A percentile compares a stretch with the other conserved stretches of the same genome.
Evolutionary conservation across 805 yeast genomes (phyloP).

Genomic region (Maudiozyma pseudohumilis): DNA sequence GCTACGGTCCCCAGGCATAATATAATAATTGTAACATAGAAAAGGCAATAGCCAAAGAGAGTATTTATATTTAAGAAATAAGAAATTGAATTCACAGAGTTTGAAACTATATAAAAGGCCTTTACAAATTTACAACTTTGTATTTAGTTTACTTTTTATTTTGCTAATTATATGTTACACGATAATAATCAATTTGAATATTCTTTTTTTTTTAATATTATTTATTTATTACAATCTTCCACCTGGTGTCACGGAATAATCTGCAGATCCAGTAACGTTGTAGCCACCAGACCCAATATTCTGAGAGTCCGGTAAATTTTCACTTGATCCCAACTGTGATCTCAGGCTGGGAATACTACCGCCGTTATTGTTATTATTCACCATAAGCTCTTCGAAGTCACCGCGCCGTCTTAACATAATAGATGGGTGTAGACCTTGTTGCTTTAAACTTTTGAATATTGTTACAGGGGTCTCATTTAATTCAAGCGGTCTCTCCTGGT

Average conservation of each 20-base stretch:
- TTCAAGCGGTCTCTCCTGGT: slow-evolving; percentile 73
- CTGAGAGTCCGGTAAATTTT: neutral
- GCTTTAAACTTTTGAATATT: slow-evolving; percentile 75
- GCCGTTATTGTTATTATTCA: slow-evolving; percentile 7
- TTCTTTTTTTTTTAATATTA: neutral
- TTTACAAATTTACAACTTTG: too few species aligned
- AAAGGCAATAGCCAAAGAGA: too few species aligned
- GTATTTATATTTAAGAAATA: too few species aligned
- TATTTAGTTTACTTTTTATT: neutral
- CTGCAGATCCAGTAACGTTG: neutral
- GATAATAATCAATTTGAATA: too few species aligned
- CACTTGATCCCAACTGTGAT: too few species aligned
- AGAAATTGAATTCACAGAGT: too few species aligned
- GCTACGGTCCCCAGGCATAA: neutral
- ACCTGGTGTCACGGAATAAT: slow-evolving; percentile 21
- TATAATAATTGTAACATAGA: too few species aligned
- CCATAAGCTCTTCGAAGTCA: slow-evolving; percentile 30
- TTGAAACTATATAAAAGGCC: too few species aligned
- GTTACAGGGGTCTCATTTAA: slow-evolving; percentile 82
- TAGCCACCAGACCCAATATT: slow-evolving; percentile 18
- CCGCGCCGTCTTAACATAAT: slow-evolving; percentile 86
- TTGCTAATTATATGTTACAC: neutral
- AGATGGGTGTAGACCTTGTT: slow-evolving; percentile 78
- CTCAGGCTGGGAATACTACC: too few species aligned
- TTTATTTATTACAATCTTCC: slow-evolving; percentile 16